phyloP scores from a whole-genome alignment of 495 filamentous ascomycete species.

The Hyaloscypha hepaticicola region DNA sequence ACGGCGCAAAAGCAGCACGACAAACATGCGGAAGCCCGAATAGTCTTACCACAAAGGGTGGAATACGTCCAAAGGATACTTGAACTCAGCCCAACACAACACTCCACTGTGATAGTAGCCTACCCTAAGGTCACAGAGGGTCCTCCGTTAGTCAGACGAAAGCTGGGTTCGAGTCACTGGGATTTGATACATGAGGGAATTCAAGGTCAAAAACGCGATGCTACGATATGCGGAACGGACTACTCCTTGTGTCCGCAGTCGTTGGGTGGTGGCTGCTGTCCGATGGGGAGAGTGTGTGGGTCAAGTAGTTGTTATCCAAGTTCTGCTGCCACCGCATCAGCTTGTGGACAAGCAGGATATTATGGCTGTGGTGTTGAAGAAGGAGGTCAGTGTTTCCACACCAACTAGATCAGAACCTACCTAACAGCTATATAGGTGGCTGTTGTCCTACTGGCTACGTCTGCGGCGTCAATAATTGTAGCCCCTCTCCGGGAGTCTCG shows the following conservation, averaged over 20 bases:
- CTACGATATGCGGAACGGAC: constrained; percentile 18
- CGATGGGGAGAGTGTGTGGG: constrained; percentile 28
- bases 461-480: constrained; percentile 19
- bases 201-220: constrained; percentile 30
- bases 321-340: constrained; percentile 22
- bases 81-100: not conserved
- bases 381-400: constrained; percentile 23
- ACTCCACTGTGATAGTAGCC: constrained; percentile 6
- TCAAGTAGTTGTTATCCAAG: constrained; percentile 22
- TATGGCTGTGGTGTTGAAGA: constrained; percentile 26
- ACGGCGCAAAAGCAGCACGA: not conserved
- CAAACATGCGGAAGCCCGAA: not conserved
- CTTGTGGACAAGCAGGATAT: constrained; percentile 24
- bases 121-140: constrained; percentile 26
- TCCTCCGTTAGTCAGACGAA: constrained; percentile 20
- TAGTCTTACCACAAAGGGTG: not conserved
- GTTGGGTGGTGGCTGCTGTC: constrained; percentile 30
- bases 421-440: constrained; percentile 24
- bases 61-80: constrained; percentile 4
- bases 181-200: constrained; percentile 29
- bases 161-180: constrained; percentile 26
- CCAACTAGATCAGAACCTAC: not conserved
- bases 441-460: constrained; percentile 29
- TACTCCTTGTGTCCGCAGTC: constrained; percentile 26
- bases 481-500: constrained; percentile 21